A percentile compares a stretch with the other conserved stretches of the same genome.
phyloP scores from a whole-genome alignment of 352 stramenopile genomes.

The Phytophthora sojae region DNA sequence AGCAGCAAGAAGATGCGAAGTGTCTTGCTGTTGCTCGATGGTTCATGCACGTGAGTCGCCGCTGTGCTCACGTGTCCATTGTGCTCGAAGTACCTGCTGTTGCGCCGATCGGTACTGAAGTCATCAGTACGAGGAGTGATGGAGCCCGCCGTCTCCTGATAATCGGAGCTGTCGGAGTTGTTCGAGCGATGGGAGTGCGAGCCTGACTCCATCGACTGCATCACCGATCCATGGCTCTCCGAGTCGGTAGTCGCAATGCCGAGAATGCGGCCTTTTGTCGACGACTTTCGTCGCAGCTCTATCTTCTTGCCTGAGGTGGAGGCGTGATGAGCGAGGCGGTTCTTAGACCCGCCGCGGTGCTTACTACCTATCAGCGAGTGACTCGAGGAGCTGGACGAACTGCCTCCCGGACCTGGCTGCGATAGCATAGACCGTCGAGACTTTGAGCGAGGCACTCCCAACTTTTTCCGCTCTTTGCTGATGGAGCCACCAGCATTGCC shows the following conservation, averaged over 20 bases:
- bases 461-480: constrained; percentile 16
- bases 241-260: neutral
- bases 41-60: constrained; percentile 5
- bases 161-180: neutral
- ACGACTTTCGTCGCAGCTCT: constrained; percentile 10
- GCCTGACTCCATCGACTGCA: constrained; percentile 1
- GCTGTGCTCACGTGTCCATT: constrained; percentile 8
- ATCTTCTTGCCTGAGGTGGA: constrained; percentile 14
- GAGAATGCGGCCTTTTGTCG: neutral
- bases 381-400: constrained; percentile 2
- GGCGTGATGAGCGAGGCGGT: neutral
- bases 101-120: neutral
- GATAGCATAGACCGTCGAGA: constrained; percentile 15
- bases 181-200: constrained; percentile 15
- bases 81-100: neutral
- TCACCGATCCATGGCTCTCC: neutral
- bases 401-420: no score
- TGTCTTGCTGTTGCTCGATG: constrained; percentile 8
- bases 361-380: constrained; percentile 17
- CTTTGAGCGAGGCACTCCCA: neutral
- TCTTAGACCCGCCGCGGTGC: constrained; percentile 12
- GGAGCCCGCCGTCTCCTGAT: neutral
- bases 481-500: neutral
- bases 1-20: constrained; percentile 43
- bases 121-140: constrained; percentile 8